phyloP scores from a whole-genome alignment of 768 basidiomycete genomes.

The Tricholoma bakamatsutake region DNA sequence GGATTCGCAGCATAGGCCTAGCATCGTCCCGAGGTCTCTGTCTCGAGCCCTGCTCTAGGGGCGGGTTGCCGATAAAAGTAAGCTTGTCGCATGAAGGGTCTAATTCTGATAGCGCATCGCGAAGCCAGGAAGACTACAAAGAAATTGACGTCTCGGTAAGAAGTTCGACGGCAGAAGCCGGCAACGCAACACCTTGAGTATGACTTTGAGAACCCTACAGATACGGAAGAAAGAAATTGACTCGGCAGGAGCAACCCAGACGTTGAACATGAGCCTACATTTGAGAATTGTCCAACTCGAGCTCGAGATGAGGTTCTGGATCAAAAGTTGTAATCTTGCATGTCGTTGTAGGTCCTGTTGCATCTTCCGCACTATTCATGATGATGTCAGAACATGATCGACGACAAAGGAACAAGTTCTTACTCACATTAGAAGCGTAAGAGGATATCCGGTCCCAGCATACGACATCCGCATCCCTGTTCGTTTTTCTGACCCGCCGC shows the following conservation, averaged over 20 bases:
- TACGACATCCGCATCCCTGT: constrained; percentile 88
- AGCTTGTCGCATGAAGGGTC: constrained; percentile 85
- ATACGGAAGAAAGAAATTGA: not conserved
- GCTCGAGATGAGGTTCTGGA: constrained; percentile 73
- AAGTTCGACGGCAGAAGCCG: not conserved
- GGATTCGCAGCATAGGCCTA: constrained; percentile 74
- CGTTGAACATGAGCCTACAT: constrained; percentile 35
- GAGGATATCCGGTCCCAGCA: constrained; percentile 67
- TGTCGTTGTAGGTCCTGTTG: constrained; percentile 75
- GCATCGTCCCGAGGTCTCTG: constrained; percentile 18
- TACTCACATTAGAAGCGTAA: constrained; percentile 74
- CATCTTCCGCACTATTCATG: constrained; percentile 61
- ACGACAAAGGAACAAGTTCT: not conserved
- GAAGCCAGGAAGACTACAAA: constrained; percentile 79
- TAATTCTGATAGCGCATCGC: constrained; percentile 86
- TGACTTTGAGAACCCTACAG: constrained; percentile 67
- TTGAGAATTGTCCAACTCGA: constrained; percentile 66
- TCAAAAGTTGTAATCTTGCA: constrained; percentile 86
- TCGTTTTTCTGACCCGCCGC: constrained; percentile 47
- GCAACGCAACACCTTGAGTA: constrained; percentile 60
- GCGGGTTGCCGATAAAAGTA: constrained; percentile 75
- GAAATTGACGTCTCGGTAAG: not conserved
- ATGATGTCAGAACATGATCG: not conserved
- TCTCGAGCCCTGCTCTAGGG: constrained; percentile 21
- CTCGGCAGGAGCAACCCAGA: not conserved